phyloP scores from a whole-genome alignment of 2,329 filamentous ascomycete species.

The Cercospora brassicicola region DNA sequence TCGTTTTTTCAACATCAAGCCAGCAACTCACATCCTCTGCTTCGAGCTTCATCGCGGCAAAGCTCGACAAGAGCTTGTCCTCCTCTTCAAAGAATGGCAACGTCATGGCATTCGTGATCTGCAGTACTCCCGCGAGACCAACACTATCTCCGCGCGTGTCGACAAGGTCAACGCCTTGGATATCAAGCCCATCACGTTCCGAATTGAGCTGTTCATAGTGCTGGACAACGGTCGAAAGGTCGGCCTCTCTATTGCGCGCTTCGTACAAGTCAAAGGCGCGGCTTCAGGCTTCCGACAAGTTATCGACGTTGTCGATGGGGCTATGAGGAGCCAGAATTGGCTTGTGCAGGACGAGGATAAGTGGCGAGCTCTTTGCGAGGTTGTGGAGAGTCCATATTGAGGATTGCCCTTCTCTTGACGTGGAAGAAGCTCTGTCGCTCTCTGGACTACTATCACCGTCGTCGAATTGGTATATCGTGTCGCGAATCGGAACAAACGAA shows the following conservation, averaged over 20 bases:
- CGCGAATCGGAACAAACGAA: background rate
- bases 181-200: slow-evolving; percentile 85
- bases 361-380: slow-evolving; percentile 47
- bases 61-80: slow-evolving; percentile 73
- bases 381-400: slow-evolving; percentile 35
- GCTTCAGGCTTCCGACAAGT: slow-evolving; percentile 85
- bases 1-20: slow-evolving; percentile 85
- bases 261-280: slow-evolving; percentile 88
- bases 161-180: slow-evolving; percentile 74
- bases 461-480: background rate
- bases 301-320: slow-evolving; percentile 70
- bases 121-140: slow-evolving; percentile 73
- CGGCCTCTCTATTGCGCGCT: slow-evolving; percentile 75
- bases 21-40: slow-evolving; percentile 72
- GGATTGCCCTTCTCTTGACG: background rate
- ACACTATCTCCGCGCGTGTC: slow-evolving; percentile 76
- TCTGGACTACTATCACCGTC: background rate
- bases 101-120: slow-evolving; percentile 76
- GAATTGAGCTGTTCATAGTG: slow-evolving; percentile 82
- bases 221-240: slow-evolving; percentile 79
- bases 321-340: slow-evolving; percentile 65
- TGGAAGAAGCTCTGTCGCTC: background rate
- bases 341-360: slow-evolving; percentile 61
- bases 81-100: slow-evolving; percentile 74
- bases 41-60: slow-evolving; percentile 70